Base-by-base conservation (phyloP, 257 asterid genomes). In the Prunella vulgaris region DNA sequence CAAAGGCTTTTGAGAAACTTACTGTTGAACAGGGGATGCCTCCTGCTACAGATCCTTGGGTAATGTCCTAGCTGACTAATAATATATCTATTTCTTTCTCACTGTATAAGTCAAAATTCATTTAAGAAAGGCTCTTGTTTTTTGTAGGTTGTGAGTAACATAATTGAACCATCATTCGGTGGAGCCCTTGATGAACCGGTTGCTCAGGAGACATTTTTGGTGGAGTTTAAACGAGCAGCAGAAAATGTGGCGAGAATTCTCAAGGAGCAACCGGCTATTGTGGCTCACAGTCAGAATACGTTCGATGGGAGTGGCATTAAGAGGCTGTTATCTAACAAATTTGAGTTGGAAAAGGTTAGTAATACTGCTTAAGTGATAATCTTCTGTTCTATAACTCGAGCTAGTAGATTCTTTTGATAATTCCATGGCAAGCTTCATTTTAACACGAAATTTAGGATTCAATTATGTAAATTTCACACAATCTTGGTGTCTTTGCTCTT, bases 21-120 rank as follows among this genome's bases (percentile, higher is more conserved):
- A 80, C 95, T 0, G 95, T 94, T 17, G 96, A 89, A 15, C 90
- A 89, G 10, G 99, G 99, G 40, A 83, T 94, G 89, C 99, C 99
- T 69, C 97, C 99, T 14, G 88, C 95, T 63, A 73, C 92, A 4
- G 99, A 94, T 77, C 82, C 92, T 68, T 94, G 97, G 97, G 97
- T 94, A 83, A 52, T 59, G 52, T 10, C 4, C 57, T 42, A 14
- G 9, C 44, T 44, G 18, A 67, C 53, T 3, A 18, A n/a, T 18
- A 22, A 21, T 7, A 5, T 0, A 42, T 25, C 14, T 18, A 17
- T 3, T 13, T 28, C 12, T 6, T 18, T 20, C 5, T 17, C 5
- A 5, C 3, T 22, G n/a, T 52, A 10, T 59, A 27, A 10, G 13
- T 6, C 42, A 35, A 42, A 14, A 14, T 14, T 18, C 44, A 37